A percentile compares a stretch with the other conserved stretches of the same genome.
Evolutionary conservation across 257 asterid species (phyloP).

Genomic region (Solanum etuberosum): DNA sequence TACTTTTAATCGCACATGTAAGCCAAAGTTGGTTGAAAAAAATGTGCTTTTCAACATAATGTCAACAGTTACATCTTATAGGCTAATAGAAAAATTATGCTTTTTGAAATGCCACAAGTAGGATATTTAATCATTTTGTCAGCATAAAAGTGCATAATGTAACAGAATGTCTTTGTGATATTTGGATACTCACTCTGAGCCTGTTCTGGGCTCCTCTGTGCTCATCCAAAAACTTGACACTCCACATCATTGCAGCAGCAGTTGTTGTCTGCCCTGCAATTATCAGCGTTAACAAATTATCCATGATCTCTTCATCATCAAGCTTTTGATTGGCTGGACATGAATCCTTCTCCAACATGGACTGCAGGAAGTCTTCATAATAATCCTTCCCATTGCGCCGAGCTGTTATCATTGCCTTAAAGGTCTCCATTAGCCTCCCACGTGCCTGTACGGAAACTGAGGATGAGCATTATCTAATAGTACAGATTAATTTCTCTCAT

Average conservation of each 20-base stretch:
- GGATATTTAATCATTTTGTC: background rate
- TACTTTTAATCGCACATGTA: background rate
- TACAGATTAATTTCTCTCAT: background rate
- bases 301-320: constrained; percentile 53
- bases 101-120: background rate
- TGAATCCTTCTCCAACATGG: constrained; percentile 37
- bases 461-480: background rate
- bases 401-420: constrained; percentile 21
- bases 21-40: background rate
- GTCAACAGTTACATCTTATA: background rate
- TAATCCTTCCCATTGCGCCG: constrained; percentile 25
- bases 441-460: constrained; percentile 29
- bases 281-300: constrained; percentile 38
- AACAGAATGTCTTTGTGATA: background rate
- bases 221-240: constrained; percentile 44
- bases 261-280: constrained; percentile 52
- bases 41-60: background rate
- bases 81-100: background rate
- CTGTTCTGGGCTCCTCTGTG: constrained; percentile 24
- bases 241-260: constrained; percentile 67
- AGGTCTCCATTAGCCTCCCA: constrained; percentile 27
- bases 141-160: background rate
- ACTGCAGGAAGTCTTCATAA: constrained; percentile 38
- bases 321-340: constrained; percentile 31
- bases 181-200: constrained; percentile 26